Base-by-base conservation (phyloP, 2,329 filamentous ascomycete species). In the Ascochyta koolunga region DNA sequence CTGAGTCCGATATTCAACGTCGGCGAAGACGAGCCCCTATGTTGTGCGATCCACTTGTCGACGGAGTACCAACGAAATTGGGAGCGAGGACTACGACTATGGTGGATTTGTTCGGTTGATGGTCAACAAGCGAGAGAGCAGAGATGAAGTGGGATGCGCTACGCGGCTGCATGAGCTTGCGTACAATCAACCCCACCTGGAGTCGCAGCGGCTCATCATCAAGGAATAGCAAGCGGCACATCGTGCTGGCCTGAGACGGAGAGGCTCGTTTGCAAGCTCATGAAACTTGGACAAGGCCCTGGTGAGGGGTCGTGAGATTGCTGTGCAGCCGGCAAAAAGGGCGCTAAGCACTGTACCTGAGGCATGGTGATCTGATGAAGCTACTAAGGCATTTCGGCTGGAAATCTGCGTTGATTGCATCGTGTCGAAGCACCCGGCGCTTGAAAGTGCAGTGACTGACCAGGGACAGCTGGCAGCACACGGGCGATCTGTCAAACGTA, bases 91-190 rank as follows among this genome's bases (percentile, higher is more conserved):
- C 50, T 40, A 55, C 60, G 36, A 52, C 50, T 50, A 57, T 50
- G 11, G 40, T 53, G 52, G 59, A 57, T 37, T 50, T 58, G 57
- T 51, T 57, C 60, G 57, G 58, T 41, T 51, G 35, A 19, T 35
- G 31, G 51, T 42, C 18, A 6, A 36, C 43, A 22, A 27, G 48
- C 48, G 53, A 47, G 41, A 41, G 21, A 40, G 27, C 37, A 47
- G 47, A 39, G 32, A 42, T 33, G 31, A 27, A 47, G 41, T 47
- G 41, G 41, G 42, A 56, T 50, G 47, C 33, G 24, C 25, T 46
- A 36, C 31, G 52, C n/a, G 42, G 42, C 53, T 38, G 42, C 53
- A 56, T 51, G 37, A 41, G 36, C 52, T 40, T 46, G 52, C 52
- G 45, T 45, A 39, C 35, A 29, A 18, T 32, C 31, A 44, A 42